Percentiles rank a stretch among this genome's conserved stretches.
These are phyloP conservation scores for Ustilago crameri DNA, from an alignment of 1,284 basidiomycete species.

Conservation along the genomic window DNA sequence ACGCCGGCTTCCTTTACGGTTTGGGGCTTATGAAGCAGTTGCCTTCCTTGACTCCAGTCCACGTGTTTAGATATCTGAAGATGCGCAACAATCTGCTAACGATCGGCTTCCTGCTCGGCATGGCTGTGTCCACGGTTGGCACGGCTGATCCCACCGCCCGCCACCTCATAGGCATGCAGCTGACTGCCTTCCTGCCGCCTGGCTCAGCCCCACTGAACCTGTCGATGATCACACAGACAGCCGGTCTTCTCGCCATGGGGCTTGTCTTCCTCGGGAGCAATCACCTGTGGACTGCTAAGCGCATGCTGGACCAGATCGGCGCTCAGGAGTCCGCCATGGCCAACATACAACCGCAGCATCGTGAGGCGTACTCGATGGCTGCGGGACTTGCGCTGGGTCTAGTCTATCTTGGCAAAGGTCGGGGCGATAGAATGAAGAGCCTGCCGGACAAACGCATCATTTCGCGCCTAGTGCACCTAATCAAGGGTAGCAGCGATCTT, in stretches of 20 bases:
- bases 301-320: slow-evolving; percentile 85
- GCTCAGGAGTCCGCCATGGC: slow-evolving; percentile 80
- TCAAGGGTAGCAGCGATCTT: slow-evolving; percentile 26
- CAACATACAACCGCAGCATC: slow-evolving; percentile 71
- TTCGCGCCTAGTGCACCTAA: slow-evolving; percentile 46
- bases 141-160: slow-evolving; percentile 86
- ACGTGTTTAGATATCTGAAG: slow-evolving; percentile 85
- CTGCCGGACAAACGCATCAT: slow-evolving; percentile 53
- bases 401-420: slow-evolving; percentile 85
- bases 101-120: slow-evolving; percentile 88
- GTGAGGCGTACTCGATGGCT: slow-evolving; percentile 90
- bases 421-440: slow-evolving; percentile 52
- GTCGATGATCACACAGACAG: slow-evolving; percentile 86
- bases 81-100: slow-evolving; percentile 95
- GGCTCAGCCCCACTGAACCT: slow-evolving; percentile 89
- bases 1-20: slow-evolving; percentile 93
- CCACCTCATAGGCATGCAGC: slow-evolving; percentile 89
- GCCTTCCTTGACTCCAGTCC: slow-evolving; percentile 84
- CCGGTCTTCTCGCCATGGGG: slow-evolving; percentile 88
- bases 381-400: slow-evolving; percentile 91
- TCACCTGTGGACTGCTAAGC: slow-evolving; percentile 89
- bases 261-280: slow-evolving; percentile 88
- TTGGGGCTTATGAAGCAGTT: slow-evolving; percentile 92
- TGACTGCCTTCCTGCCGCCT: slow-evolving; percentile 87
- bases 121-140: slow-evolving; percentile 90